A percentile compares a stretch with the other conserved stretches of the same genome.
phyloP scores from a whole-genome alignment of 352 stramenopile species.

The Phytophthora sp. region DNA sequence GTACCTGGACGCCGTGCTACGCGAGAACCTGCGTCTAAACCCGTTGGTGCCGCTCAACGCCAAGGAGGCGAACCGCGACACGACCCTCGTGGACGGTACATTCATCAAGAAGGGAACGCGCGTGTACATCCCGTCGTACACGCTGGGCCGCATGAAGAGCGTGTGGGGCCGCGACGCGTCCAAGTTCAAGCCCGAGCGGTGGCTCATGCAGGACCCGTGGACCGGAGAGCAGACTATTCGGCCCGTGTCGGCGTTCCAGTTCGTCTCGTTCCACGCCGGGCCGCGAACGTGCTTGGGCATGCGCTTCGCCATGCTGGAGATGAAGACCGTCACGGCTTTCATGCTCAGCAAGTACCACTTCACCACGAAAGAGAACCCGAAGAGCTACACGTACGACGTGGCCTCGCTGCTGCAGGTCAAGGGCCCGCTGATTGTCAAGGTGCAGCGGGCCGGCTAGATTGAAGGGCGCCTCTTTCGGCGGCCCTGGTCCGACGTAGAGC shows the following conservation, averaged over 20 bases:
- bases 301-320: conserved; percentile 59
- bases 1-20: conserved; percentile 66
- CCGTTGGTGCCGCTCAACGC: conserved; percentile 64
- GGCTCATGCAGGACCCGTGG: conserved; percentile 45
- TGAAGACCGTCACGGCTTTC: conserved; percentile 40
- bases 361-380: conserved; percentile 40
- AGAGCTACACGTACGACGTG: conserved; percentile 52
- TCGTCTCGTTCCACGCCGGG: conserved; percentile 40
- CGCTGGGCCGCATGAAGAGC: conserved; percentile 47
- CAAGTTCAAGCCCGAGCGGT: conserved; percentile 72
- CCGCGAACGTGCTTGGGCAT: conserved; percentile 41
- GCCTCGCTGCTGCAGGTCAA: conserved; percentile 38
- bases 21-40: conserved; percentile 71
- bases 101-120: conserved; percentile 52
- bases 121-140: conserved; percentile 65
- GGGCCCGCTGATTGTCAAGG: conserved; percentile 38
- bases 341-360: conserved; percentile 54
- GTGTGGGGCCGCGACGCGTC: conserved; percentile 62
- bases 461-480: background rate
- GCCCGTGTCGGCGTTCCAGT: conserved; percentile 40
- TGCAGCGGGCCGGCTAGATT: conserved; percentile 30
- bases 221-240: conserved; percentile 31
- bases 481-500: background rate
- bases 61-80: conserved; percentile 61
- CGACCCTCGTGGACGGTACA: conserved; percentile 61